Conservation (phyloP, 805 yeast species). For the Yarrowia porcina region DNA sequence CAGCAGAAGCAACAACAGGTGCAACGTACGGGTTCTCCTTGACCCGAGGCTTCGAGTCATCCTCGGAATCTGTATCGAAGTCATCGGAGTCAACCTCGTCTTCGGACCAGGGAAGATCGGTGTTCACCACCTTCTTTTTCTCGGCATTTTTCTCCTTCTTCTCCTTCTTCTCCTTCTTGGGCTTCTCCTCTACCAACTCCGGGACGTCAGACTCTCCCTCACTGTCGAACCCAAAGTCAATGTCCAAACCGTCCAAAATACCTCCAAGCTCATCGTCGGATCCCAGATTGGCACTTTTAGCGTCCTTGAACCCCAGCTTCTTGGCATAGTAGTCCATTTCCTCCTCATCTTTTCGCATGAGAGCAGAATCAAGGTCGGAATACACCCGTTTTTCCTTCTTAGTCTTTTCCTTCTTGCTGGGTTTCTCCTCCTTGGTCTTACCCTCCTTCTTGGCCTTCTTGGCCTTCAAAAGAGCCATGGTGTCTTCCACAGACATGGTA, state of each 20-base stretch:
- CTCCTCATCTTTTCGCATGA: constrained; percentile 60
- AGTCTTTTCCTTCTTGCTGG: background rate
- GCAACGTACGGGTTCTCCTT: constrained; percentile 70
- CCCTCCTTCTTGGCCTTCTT: constrained; percentile 35
- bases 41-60: constrained; percentile 23
- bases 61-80: constrained; percentile 32
- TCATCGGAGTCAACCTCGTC: constrained; percentile 34
- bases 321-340: constrained; percentile 82
- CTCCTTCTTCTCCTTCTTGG: constrained; percentile 30
- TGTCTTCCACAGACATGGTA: constrained; percentile 30
- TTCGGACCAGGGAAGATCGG: constrained; percentile 27
- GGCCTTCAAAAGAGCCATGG: background rate
- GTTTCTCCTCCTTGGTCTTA: constrained; percentile 28
- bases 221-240: constrained; percentile 39
- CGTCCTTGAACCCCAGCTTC: constrained; percentile 63
- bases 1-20: constrained; percentile 30
- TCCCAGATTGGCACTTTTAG: constrained; percentile 43
- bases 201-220: constrained; percentile 28
- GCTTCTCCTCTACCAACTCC: constrained; percentile 24
- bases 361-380: constrained; percentile 48
- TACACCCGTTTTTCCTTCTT: constrained; percentile 29
- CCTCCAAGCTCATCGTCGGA: constrained; percentile 74
- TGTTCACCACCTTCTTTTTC: constrained; percentile 3
- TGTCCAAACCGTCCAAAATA: constrained; percentile 71
- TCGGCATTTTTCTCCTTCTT: constrained; percentile 32